These are phyloP conservation scores for Globisporangium orthogonon DNA, from an alignment of 352 stramenopile species.

Conservation along the genomic window DNA sequence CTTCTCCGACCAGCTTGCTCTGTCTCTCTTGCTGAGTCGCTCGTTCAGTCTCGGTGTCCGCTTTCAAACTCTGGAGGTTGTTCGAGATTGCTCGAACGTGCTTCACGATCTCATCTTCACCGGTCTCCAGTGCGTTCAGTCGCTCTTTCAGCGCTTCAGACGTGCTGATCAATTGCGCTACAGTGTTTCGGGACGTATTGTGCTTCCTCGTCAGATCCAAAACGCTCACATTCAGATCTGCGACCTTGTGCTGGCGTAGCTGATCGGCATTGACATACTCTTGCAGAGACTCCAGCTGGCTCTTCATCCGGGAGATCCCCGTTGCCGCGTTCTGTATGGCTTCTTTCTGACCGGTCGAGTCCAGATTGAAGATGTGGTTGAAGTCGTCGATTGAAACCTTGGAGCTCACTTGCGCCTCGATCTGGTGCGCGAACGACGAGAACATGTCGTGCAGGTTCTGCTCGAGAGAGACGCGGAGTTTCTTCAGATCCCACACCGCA, in stretches of 20 bases:
- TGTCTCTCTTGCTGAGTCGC: constrained; percentile 15
- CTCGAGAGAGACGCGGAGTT: constrained; percentile 42
- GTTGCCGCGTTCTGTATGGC: constrained; percentile 39
- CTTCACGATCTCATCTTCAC: constrained; percentile 15
- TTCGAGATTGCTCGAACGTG: constrained; percentile 16
- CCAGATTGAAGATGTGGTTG: constrained; percentile 54
- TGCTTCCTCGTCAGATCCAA: constrained; percentile 48
- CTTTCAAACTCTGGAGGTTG: constrained; percentile 16
- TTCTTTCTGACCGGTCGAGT: constrained; percentile 37
- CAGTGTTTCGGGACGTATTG: constrained; percentile 28
- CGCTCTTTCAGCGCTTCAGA: constrained; percentile 22
- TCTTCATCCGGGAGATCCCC: constrained; percentile 42
- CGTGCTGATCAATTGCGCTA: constrained; percentile 33
- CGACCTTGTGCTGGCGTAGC: constrained; percentile 39
- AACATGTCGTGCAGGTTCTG: constrained; percentile 60
- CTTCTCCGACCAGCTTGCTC: constrained; percentile 10
- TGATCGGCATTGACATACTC: constrained; percentile 39
- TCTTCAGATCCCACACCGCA: constrained; percentile 43
- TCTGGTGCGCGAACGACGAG: constrained; percentile 39
- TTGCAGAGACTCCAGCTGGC: constrained; percentile 36
- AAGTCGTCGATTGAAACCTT: constrained; percentile 65
- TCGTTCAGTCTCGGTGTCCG: constrained; percentile 15
- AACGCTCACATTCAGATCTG: constrained; percentile 37
- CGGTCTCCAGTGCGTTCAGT: constrained; percentile 14
- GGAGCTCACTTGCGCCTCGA: constrained; percentile 38